Base-by-base conservation (phyloP, 176 grass and related monocot genomes). In the Alopecurus myosuroides region DNA sequence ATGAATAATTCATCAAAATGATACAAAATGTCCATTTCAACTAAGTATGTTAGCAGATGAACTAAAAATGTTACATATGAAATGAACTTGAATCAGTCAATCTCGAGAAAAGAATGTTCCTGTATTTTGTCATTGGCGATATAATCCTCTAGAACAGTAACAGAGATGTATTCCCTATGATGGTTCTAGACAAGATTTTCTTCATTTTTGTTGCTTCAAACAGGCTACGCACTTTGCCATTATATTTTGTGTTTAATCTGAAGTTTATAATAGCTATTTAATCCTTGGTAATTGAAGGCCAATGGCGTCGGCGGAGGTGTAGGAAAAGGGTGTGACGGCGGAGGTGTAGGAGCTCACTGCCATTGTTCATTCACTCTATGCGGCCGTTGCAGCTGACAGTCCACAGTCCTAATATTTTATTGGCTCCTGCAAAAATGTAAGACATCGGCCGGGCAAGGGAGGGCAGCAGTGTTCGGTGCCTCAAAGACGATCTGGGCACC, bases 1-100 rank as follows among this genome's bases (percentile, higher is more conserved):
- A n/a, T 78, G 6, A 90, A 65, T 65, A 64, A 19, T 60, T 6
- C 58, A 80, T 6, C 58, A 80, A 41, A 72, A 66, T 11, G 39
- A 72, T 39, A 48, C 4, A 86, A 52, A 33, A 78, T 55, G 9
- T 18, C 28, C 60, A 80, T 29, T 66, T 79, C 45, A 84, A 33
- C 25, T 52, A 62, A 34, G 75, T 51, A 15, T 65, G 31, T 50
- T 45, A 76, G 42, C 13, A 55, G 14, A 28, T 45, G 31, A 83
- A 83, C 10, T 71, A 17, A 37, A 41, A 9, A 28, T 18, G 56
- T 35, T 3, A 71, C 40, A 48, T 70, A 20, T 29, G 23, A 77
- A 69, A 77, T 33, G 42, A 77, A 69, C 46, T 66, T 76, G 4
- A 82, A 45, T 67, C n/a, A 60, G 17, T 13, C 60, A 48, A 77